Evolutionary conservation across 352 stramenopile species (phyloP), one percentile per base, ranked within the genome.

Genomic region (Phytophthora kernoviae): DNA sequence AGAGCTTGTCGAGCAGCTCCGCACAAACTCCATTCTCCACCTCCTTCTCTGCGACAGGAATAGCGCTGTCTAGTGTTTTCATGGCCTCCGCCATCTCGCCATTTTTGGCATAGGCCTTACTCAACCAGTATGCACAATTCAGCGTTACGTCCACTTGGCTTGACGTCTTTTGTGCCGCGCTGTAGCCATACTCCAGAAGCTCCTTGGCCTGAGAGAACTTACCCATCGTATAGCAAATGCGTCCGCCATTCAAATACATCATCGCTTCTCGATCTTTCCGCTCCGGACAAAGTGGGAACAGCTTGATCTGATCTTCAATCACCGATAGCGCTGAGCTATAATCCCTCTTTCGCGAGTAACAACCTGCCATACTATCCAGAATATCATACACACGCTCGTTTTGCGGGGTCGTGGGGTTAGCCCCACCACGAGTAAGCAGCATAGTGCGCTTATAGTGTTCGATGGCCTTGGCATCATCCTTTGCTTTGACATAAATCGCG

Each of bases 361-460:
- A 86, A 8, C 65, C 65, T 7, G 78, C 73, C 21, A 86, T 43
- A 20, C 73, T 80, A 17, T 88, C 79, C 39, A 87, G 40, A 18
- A 91, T 60, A 48, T 91, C 79, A 33, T 76, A 91, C 5, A 81
- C 58, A 9, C 82, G 75, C 40, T 91, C 79, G 26, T 79, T 73
- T 20, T 77, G 71, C 15, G 67, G 56, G 14, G 66, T 40, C 5
- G 62, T 54, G 10, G 60, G 57, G 26, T 70, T 81, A 11, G 34
- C 42, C 5, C 54, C 41, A 47, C 62, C 81, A 27, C 62, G 60
- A 42, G 63, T 65, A 20, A 81, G 60, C 32, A 79, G 22, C 32
- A 90, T 77, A 2, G 82, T 79, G n/a, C 60, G 65, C 24, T 75
- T 77, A 43, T 85, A 91, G 56, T 88, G 79, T 40, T 84, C 71